Conservation (phyloP, 2,329 filamentous ascomycete species). For the Arthrinium phaeospermum region DNA sequence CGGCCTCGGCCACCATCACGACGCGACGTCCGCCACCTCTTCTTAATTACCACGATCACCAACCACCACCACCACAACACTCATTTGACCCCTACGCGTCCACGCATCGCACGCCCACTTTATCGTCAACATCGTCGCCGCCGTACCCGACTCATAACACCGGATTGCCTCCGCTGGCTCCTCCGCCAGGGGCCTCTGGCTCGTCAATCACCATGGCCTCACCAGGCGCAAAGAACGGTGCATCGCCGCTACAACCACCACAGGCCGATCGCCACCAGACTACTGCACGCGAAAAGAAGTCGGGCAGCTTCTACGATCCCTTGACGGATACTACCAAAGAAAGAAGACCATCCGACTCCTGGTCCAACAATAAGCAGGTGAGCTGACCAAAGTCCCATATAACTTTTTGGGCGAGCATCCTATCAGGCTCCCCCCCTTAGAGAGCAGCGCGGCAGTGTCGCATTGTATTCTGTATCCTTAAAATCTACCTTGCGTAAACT, state of each 20-base stretch:
- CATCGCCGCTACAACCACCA: conserved; percentile 41
- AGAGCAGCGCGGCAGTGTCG: conserved; percentile 12
- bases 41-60: conserved; percentile 32
- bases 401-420: background rate
- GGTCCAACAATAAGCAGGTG: conserved; percentile 39
- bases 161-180: conserved; percentile 37
- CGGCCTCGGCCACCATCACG: conserved; percentile 20
- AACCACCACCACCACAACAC: conserved; percentile 9
- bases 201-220: conserved; percentile 38
- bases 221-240: conserved; percentile 33
- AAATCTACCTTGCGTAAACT: conserved; percentile 7
- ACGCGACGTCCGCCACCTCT: conserved; percentile 28
- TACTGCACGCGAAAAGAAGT: conserved; percentile 42
- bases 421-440: conserved; percentile 1
- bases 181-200: conserved; percentile 39
- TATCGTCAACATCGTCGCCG: conserved; percentile 22
- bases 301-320: conserved; percentile 52
- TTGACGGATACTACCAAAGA: conserved; percentile 50
- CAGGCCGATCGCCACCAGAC: conserved; percentile 37
- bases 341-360: conserved; percentile 42
- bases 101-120: conserved; percentile 35
- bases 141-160: conserved; percentile 25
- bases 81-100: conserved; percentile 32
- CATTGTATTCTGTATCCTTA: conserved; percentile 3
- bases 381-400: conserved; percentile 27